Conservation (phyloP, 345 rosid species). For the Eucalyptus grandis region DNA sequence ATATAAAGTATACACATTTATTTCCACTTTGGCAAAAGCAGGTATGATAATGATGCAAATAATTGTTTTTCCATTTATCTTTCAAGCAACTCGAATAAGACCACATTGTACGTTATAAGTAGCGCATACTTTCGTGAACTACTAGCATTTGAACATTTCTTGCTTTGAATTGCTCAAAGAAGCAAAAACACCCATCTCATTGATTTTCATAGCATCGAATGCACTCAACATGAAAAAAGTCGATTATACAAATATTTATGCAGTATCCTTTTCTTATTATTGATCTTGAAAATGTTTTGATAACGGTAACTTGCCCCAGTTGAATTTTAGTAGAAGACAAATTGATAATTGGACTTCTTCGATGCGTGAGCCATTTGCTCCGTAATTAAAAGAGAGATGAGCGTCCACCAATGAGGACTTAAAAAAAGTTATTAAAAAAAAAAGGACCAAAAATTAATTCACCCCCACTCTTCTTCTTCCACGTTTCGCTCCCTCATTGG, state of each 20-base stretch:
- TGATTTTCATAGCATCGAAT: not conserved
- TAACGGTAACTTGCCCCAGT: not conserved
- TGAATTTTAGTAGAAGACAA: not conserved
- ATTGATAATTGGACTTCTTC: not conserved
- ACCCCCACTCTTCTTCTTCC: not conserved
- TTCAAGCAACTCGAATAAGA: not conserved
- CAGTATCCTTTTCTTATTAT: not conserved
- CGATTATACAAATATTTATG: not conserved
- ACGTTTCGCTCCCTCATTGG: not conserved
- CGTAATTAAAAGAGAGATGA: not conserved
- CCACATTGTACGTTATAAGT: not conserved
- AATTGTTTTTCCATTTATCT: not conserved
- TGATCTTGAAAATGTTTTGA: not conserved
- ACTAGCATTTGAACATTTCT: not conserved
- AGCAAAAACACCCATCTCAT: not conserved
- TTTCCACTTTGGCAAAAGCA: accelerated
- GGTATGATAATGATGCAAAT: accelerated
- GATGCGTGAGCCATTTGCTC: not conserved
- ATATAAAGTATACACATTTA: not conserved
- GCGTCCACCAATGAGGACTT: not conserved
- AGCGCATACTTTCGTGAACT: not conserved
- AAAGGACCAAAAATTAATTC: not conserved
- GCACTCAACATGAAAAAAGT: not conserved
- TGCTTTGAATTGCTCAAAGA: not conserved
- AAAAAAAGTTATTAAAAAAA: not conserved